Evolutionary conservation across 1,284 basidiomycete genomes (phyloP), one percentile per base, ranked within the genome.

Genomic region (Irpex sp.): DNA sequence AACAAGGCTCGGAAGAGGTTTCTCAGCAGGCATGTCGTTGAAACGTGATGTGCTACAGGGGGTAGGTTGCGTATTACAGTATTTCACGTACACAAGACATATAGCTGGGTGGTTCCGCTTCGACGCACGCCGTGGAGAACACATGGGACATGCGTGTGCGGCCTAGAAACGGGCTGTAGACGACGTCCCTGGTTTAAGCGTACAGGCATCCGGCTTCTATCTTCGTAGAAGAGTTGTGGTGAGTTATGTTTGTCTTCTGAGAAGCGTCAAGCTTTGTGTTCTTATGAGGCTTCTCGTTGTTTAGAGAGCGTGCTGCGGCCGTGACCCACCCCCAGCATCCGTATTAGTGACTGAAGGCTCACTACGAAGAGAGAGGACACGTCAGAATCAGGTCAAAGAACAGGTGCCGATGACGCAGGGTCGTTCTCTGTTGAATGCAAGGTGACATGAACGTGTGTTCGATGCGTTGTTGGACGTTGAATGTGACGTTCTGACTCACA

Each of bases 31-130:
- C 53, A 55, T 35, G 53, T 11, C 33, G 53, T 21, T 55, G 53
- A 55, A 55, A 55, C 53, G 21, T 55, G 53, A 55, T 55, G 21
- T 35, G 19, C 33, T 31, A 55, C 26, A 55, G 53, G 53, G 39
- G 53, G 53, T 19, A 51, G n/a, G 21, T n/a, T 13, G n/a, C 31
- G 31, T 33, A 55, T 55, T 55, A 55, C 53, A 55, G 8, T 15
- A 31, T 55, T 55, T 55, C 53, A 55, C 53, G 53, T 55, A 55
- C 53, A 55, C 9, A 55, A 31, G 53, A 55, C 53, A 55, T 55
- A 35, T 35, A 11, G 33, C n/a, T 26, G 21, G 31, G 3, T 55
- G 53, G 33, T 33, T 33, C 53, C 13, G 33, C 33, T 19, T 33
- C 17, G 21, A 17, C 39, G 39, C 39, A 4, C 17, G 49, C 17